A percentile compares a stretch with the other conserved stretches of the same genome.
Conservation (phyloP, 139 green algal species). For the Closterium sp. region DNA sequence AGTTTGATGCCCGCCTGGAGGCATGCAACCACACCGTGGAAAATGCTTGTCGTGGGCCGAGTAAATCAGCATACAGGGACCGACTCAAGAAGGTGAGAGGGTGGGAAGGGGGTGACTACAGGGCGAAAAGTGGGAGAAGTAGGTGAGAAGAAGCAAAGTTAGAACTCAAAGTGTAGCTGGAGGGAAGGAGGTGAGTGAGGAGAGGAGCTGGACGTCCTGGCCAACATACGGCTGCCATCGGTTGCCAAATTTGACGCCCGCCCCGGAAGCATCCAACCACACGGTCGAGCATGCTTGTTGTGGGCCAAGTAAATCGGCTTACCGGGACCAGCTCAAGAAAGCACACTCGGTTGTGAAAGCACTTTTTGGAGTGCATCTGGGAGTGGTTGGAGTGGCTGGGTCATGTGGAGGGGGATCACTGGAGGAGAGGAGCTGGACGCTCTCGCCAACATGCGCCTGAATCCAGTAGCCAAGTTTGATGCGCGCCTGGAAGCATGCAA, state of each 20-base stretch:
- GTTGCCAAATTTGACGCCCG: conserved; percentile 1
- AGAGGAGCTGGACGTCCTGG: neutral
- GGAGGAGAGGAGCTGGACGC: conserved; percentile 28
- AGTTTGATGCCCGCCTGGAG: conserved; percentile 33
- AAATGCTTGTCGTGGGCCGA: conserved; percentile 10
- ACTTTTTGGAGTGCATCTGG: no score
- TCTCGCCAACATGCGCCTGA: conserved; percentile 42
- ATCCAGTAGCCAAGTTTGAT: conserved; percentile 48
- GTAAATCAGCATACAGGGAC: conserved; percentile 15
- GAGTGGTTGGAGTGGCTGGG: no score
- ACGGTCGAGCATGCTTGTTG: neutral
- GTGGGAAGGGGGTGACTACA: no score
- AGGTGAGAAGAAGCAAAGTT: neutral
- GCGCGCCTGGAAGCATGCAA: conserved; percentile 20
- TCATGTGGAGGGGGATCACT: no score
- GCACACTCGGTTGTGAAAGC: no score
- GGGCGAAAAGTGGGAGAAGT: no score
- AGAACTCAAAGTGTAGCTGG: no score
- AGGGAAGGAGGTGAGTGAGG: no score
- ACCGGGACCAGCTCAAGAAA: neutral
- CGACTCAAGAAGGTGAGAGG: conserved; percentile 22
- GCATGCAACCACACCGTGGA: conserved; percentile 34
- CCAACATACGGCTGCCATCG: conserved; percentile 44
- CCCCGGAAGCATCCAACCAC: conserved; percentile 22
- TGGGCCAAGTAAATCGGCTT: conserved; percentile 15